phyloP scores from a whole-genome alignment of 2,329 filamentous ascomycete species.

The Alternaria metachromatica region DNA sequence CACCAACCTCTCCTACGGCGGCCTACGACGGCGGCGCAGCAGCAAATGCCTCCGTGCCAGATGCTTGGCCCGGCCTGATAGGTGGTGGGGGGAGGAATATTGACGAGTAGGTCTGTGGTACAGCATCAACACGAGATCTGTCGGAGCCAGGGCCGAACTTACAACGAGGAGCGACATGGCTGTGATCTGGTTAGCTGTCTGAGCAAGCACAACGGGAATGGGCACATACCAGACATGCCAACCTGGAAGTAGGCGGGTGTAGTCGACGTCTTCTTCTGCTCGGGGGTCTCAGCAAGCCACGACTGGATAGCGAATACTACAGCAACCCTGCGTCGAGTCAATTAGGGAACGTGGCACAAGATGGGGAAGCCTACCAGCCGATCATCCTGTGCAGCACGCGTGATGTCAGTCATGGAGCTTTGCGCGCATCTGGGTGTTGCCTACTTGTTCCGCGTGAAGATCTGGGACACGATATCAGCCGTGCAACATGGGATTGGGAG shows the following conservation, averaged over 20 bases:
- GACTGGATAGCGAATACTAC: constrained; percentile 76
- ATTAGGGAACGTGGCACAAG: constrained; percentile 13
- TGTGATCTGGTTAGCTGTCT: constrained; percentile 23
- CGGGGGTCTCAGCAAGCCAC: constrained; percentile 78
- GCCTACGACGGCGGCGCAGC: constrained; percentile 53
- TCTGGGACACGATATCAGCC: constrained; percentile 56
- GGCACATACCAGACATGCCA: constrained; percentile 74
- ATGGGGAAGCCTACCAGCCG: constrained; percentile 60
- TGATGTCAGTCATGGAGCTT: constrained; percentile 23
- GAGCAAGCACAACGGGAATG: background rate
- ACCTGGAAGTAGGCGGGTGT: constrained; percentile 79
- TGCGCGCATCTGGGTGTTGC: constrained; percentile 9
- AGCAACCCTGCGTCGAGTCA: constrained; percentile 63
- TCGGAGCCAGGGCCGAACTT: constrained; percentile 29
- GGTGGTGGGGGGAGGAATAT: constrained; percentile 67
- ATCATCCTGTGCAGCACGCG: constrained; percentile 60
- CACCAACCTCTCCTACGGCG: background rate
- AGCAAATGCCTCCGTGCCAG: constrained; percentile 57
- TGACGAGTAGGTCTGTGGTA: constrained; percentile 63
- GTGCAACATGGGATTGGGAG: constrained; percentile 22
- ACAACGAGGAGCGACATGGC: constrained; percentile 56
- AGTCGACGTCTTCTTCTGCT: constrained; percentile 66
- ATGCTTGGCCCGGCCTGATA: constrained; percentile 38
- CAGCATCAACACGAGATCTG: constrained; percentile 16
- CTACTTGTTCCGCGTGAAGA: constrained; percentile 90